A percentile compares a stretch with the other conserved stretches of the same genome.
Evolutionary conservation across 2,329 filamentous ascomycete genomes (phyloP).

Genomic region (Zarea fungicola): DNA sequence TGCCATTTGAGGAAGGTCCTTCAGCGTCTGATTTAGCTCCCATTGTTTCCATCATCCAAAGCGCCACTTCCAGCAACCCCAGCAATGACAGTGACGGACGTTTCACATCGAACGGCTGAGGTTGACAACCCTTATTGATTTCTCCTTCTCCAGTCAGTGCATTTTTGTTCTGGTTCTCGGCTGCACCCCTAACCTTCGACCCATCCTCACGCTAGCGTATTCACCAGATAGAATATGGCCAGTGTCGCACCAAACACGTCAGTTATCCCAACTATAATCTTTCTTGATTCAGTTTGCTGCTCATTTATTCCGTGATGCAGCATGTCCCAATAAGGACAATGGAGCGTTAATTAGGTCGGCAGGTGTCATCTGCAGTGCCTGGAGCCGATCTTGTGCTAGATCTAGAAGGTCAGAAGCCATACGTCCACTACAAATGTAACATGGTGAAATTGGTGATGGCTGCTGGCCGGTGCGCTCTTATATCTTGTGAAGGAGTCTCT

Average conservation of each 20-base stretch:
- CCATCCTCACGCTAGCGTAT: background rate
- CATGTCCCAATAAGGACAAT: too few species aligned
- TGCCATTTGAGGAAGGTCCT: slow-evolving; percentile 8
- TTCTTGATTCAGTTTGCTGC: too few species aligned
- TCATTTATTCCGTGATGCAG: too few species aligned
- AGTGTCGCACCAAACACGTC: slow-evolving; percentile 10
- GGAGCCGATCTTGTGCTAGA: slow-evolving; percentile 2
- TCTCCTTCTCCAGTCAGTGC: too few species aligned
- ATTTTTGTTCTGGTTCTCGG: background rate
- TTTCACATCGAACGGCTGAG: too few species aligned
- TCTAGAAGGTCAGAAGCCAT: slow-evolving; percentile 3
- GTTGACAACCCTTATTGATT: too few species aligned
- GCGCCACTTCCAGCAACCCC: background rate
- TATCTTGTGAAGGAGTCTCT: too few species aligned
- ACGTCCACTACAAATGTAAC: slow-evolving; percentile 3
- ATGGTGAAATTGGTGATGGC: too few species aligned
- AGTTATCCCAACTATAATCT: too few species aligned
- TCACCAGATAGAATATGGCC: background rate
- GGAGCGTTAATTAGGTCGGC: background rate
- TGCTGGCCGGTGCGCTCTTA: too few species aligned
- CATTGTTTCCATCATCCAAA: too few species aligned
- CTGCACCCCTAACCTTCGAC: background rate
- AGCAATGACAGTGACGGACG: background rate
- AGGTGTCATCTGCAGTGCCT: background rate
- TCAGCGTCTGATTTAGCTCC: background rate